Percentiles rank a stretch among this genome's conserved stretches.
Evolutionary conservation across 257 asterid genomes (phyloP).

Genomic region (Datura wrightii): DNA sequence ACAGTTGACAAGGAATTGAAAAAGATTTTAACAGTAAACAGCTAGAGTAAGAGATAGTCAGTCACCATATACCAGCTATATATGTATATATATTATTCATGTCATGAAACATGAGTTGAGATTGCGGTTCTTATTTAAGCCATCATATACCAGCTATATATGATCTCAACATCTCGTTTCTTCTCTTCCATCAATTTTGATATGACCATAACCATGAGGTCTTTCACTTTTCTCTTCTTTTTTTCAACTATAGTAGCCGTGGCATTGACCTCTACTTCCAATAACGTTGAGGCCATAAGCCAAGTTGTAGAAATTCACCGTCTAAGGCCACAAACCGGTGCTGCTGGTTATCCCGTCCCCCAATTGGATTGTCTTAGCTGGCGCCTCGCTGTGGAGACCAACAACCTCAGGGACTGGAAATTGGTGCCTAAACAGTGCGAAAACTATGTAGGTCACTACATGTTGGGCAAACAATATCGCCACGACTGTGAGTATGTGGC

Average conservation of each 20-base stretch:
- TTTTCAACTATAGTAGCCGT: neutral
- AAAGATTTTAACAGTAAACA: too few species aligned
- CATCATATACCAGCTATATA: neutral
- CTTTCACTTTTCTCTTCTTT: neutral
- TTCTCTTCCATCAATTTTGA: too few species aligned
- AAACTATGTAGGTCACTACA: constrained; percentile 60
- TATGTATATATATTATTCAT: too few species aligned
- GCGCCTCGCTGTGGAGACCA: constrained; percentile 74
- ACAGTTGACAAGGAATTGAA: too few species aligned
- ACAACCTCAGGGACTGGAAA: constrained; percentile 52
- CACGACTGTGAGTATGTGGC: constrained; percentile 55
- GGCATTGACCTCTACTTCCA: neutral
- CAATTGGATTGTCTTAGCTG: constrained; percentile 68
- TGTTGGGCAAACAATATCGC: constrained; percentile 64
- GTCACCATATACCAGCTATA: too few species aligned
- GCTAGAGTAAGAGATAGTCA: too few species aligned
- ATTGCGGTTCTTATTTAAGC: neutral
- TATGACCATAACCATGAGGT: neutral
- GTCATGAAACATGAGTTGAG: too few species aligned
- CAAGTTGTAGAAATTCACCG: constrained; percentile 40
- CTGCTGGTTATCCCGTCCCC: constrained; percentile 39
- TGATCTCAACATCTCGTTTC: too few species aligned
- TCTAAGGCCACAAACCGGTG: constrained; percentile 52
- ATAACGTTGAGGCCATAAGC: neutral
- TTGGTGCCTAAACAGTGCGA: constrained; percentile 59